These are phyloP conservation scores for Lolium rigidum DNA, from an alignment of 176 grass and related monocot genomes.

Conservation along the genomic window DNA sequence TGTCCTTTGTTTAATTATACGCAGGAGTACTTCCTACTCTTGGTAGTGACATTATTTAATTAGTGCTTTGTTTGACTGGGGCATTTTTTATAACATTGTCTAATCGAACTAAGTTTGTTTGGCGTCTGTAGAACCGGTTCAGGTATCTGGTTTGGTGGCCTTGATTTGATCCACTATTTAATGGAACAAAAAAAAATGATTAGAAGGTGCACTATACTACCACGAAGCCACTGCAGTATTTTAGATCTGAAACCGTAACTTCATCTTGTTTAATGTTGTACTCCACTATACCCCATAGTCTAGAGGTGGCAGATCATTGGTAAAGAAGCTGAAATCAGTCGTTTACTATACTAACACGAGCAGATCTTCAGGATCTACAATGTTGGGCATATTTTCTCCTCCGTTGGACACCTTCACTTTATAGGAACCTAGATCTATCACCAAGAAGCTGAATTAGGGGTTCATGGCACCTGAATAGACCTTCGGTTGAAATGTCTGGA, in stretches of 20 bases:
- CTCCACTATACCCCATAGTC: not conserved
- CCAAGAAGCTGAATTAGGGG: not conserved
- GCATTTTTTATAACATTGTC: not conserved
- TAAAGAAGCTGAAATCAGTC: conserved; percentile 16
- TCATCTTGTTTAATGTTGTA: conserved; percentile 8
- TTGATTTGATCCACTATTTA: conserved; percentile 35
- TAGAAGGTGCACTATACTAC: not conserved
- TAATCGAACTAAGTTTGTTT: conserved; percentile 6
- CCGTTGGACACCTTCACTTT: not conserved
- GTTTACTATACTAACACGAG: conserved; percentile 12
- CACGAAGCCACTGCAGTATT: not conserved
- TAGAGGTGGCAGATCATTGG: not conserved
- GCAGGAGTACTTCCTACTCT: conserved; percentile 6
- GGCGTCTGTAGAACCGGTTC: conserved; percentile 19
- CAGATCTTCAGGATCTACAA: conserved; percentile 21
- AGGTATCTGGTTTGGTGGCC: conserved; percentile 19
- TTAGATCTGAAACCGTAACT: conserved; percentile 38
- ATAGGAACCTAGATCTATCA: conserved; percentile 25
- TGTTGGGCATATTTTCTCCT: not conserved
- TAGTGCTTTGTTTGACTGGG: conserved; percentile 43
- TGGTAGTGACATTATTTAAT: conserved; percentile 19
- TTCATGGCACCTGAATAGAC: conserved; percentile 23
- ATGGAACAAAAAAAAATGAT: not conserved
- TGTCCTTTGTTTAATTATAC: conserved; percentile 28
- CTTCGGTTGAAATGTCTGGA: conserved; percentile 11